Conservation (phyloP, 2,329 filamentous ascomycete genomes). For the Penicillium sp. region DNA sequence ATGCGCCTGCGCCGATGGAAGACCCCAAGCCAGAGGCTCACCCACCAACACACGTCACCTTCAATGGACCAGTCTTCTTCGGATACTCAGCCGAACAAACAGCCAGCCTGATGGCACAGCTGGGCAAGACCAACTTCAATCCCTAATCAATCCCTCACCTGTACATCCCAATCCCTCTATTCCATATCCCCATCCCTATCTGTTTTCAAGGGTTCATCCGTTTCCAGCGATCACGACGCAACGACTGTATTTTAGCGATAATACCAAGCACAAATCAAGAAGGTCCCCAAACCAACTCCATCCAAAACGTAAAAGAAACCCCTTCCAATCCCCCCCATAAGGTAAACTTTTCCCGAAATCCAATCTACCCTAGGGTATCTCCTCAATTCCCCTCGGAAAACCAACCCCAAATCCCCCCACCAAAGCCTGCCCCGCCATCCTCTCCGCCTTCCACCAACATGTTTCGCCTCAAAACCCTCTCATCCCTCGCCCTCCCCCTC, state of each 20-base stretch:
- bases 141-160: neutral
- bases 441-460: slow-evolving; percentile 6
- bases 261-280: neutral
- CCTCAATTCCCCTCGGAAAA: slow-evolving; percentile 24
- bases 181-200: neutral
- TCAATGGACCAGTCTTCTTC: slow-evolving; percentile 92
- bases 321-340: neutral
- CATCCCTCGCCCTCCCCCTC: slow-evolving; percentile 14
- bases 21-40: neutral
- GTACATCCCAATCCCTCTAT: neutral
- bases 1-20: slow-evolving; percentile 5
- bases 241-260: slow-evolving; percentile 1
- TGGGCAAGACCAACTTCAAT: slow-evolving; percentile 27
- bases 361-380: too few relatives aligned
- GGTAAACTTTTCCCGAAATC: slow-evolving; percentile 4
- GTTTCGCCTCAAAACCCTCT: neutral
- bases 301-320: neutral
- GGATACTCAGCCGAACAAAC: slow-evolving; percentile 86
- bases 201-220: too few relatives aligned
- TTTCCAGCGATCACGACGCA: neutral
- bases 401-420: slow-evolving; percentile 9
- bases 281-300: neutral
- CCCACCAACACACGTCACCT: slow-evolving; percentile 71
- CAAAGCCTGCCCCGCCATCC: slow-evolving; percentile 7
- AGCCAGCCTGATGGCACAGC: slow-evolving; percentile 72